These are phyloP conservation scores for Fraxinus xanthoxyloides DNA, from an alignment of 305 asterid species.

Conservation along the genomic window DNA sequence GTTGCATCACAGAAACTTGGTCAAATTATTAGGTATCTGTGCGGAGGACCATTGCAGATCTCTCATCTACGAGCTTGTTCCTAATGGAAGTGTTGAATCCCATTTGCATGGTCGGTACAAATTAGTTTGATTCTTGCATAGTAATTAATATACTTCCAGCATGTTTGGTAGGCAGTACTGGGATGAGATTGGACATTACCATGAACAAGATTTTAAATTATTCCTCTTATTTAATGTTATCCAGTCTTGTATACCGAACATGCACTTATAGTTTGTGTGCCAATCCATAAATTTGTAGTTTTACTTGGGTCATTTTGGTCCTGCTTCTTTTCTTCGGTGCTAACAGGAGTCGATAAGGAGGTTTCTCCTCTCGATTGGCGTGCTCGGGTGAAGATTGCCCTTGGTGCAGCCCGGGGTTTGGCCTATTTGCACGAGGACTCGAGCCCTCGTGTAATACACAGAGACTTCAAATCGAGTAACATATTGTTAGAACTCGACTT, in stretches of 20 bases:
- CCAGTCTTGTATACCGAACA: not conserved
- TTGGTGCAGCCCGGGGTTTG: conserved; percentile 89
- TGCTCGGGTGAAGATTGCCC: conserved; percentile 79
- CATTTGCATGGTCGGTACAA: conserved; percentile 76
- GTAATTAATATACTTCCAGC: not conserved
- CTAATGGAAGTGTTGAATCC: conserved; percentile 91
- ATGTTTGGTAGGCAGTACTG: not conserved
- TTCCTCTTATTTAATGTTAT: not conserved
- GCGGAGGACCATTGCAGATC: conserved; percentile 69
- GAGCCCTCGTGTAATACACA: conserved; percentile 89
- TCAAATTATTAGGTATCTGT: conserved; percentile 79
- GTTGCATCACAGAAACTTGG: conserved; percentile 84
- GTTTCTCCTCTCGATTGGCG: conserved; percentile 72
- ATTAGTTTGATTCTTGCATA: not conserved
- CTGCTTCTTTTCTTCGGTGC: conserved; percentile 9
- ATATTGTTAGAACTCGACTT: conserved; percentile 74
- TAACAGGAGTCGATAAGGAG: conserved; percentile 66
- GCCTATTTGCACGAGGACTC: conserved; percentile 95
- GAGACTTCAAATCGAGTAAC: conserved; percentile 95
- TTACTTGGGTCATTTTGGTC: not conserved
- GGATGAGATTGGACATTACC: not conserved
- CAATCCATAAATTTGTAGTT: not conserved
- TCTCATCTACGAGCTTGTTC: conserved; percentile 82
- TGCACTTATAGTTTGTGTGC: not conserved
- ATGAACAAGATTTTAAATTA: not conserved